Base-by-base conservation (phyloP, 306 rosid genomes). In the Lithocarpus polystachyus region DNA sequence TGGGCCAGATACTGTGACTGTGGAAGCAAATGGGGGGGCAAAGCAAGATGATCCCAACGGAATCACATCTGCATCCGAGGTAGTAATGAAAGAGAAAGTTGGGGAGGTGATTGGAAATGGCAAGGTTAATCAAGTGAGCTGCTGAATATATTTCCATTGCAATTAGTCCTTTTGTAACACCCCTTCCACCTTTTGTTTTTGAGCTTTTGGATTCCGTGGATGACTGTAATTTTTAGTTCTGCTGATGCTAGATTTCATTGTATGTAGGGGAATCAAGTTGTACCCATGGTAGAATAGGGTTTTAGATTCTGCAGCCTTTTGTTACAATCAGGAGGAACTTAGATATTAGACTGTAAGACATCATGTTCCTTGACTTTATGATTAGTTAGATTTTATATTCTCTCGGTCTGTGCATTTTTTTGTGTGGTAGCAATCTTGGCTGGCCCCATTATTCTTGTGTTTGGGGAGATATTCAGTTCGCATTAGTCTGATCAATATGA, bases 121-220 rank as follows among this genome's bases (percentile, higher is more conserved):
- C n/a, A 84, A 83, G 70, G 87, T 84, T 77, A 87, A 72, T 71
- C 86, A 80, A 83, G 83, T 77, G 81, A 78, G 85, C 87, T 83
- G 83, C 84, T 85, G 81, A 90, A 79, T 68, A 52, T 76, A 67
- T 80, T 14, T 74, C 28, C 74, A 68, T 56, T 22, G 54, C 76
- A 43, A 56, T 64, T 72, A 11, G 72, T 51, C 73, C 60, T 79
- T 82, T 23, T 72, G 60, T 77, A 68, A 69, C 80, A 52, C 26
- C 75, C 37, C 10, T 35, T 19, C 71, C 37, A 73, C 74, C 73
- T 33, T 69, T 72, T 76, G 22, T 31, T 35, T 74, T 40, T 67
- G 72, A 56, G 80, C 85, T 62, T 56, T 53, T 17, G 82, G 77
- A 87, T 74, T 26, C 28, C 61, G n/a, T 51, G 82, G 89, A 84